A percentile compares a stretch with the other conserved stretches of the same genome.
phyloP scores from a whole-genome alignment of 495 filamentous ascomycete species.

The Talaromyces wortmannii region DNA sequence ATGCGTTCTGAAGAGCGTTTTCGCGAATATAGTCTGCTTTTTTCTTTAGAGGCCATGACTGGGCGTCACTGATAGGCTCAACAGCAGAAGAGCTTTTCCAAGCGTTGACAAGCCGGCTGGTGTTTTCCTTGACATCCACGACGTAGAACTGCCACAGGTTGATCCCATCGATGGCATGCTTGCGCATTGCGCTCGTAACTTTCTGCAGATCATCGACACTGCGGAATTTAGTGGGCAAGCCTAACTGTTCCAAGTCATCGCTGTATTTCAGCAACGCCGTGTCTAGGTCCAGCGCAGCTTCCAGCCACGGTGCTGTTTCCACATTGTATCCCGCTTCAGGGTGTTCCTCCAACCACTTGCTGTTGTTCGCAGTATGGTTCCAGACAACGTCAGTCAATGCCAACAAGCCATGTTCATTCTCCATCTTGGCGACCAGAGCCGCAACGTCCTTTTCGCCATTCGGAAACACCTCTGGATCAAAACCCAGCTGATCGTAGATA shows the following conservation, averaged over 20 bases:
- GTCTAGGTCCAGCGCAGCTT: constrained; percentile 82
- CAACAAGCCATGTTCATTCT: constrained; percentile 75
- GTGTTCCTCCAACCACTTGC: constrained; percentile 87
- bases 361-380: constrained; percentile 97
- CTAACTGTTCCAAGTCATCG: constrained; percentile 54
- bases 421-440: constrained; percentile 71
- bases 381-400: constrained; percentile 95
- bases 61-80: constrained; percentile 23
- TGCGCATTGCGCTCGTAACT: constrained; percentile 79
- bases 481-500: constrained; percentile 83
- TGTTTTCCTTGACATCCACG: constrained; percentile 68
- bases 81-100: constrained; percentile 50
- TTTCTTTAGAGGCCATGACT: constrained; percentile 45
- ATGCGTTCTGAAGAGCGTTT: constrained; percentile 59
- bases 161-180: constrained; percentile 66
- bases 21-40: constrained; percentile 56
- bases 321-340: constrained; percentile 96
- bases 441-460: constrained; percentile 80
- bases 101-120: constrained; percentile 56
- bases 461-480: constrained; percentile 78
- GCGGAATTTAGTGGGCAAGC: constrained; percentile 67
- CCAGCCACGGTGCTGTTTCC: constrained; percentile 86
- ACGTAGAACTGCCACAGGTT: constrained; percentile 93
- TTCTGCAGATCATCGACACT: constrained; percentile 66
- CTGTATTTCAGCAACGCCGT: constrained; percentile 75